phyloP scores from a whole-genome alignment of 495 filamentous ascomycete genomes.

The Podospora anserina region DNA sequence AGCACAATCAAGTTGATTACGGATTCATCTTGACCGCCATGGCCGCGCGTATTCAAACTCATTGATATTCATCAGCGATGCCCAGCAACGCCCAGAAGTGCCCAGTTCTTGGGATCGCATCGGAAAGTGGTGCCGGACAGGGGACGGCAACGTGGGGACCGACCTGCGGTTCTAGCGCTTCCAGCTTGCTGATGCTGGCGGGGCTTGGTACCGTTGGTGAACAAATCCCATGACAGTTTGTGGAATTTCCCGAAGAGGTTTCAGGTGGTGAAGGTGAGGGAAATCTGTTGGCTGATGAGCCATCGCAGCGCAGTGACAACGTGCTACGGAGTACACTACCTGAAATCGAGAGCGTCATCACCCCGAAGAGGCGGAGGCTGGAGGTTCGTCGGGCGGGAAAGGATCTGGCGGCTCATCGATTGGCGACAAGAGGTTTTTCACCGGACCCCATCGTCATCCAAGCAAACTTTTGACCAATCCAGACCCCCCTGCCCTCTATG shows the following conservation, averaged over 20 bases:
- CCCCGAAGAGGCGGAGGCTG: neutral
- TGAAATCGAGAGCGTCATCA: neutral
- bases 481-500: neutral
- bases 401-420: neutral
- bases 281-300: neutral
- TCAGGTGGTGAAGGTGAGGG: neutral
- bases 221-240: neutral
- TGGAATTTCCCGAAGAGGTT: neutral
- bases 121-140: neutral
- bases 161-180: neutral
- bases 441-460: neutral
- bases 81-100: neutral
- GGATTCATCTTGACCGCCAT: neutral
- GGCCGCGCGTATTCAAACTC: neutral
- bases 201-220: neutral
- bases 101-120: neutral
- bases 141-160: neutral
- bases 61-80: neutral
- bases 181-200: neutral
- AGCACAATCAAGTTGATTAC: neutral
- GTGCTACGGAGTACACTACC: too few species aligned
- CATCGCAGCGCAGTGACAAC: neutral
- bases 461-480: neutral
- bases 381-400: neutral
- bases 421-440: neutral